Evolutionary conservation across 371 early-diverging fungal species (phyloP), one percentile per base, ranked within the genome.

Genomic region (Paramicrosporidium saccamoebae): DNA sequence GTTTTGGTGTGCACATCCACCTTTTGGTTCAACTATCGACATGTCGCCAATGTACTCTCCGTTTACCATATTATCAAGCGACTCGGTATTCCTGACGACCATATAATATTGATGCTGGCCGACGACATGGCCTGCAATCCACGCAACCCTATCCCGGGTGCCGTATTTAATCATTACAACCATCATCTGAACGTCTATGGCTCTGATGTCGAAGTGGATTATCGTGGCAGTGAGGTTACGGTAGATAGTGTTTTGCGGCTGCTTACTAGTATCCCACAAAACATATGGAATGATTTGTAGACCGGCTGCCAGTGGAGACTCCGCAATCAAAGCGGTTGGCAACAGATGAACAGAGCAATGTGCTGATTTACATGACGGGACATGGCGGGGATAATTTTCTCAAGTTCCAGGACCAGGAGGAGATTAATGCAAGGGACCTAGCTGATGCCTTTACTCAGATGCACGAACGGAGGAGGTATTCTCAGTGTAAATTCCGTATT

Each of bases 101-200:
- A 82, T 45, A 86, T 90, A 36, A 74, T 90, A 26, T 57, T 90
- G 16, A 84, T 90, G 88, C 59, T 90, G 1, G 79, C 86, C 3
- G 92, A 90, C 38, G 92, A 86, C 40, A 69, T 82, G 11, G 77
- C 88, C 0, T 90, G 92, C 48, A 90, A 90, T 38, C 51, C 86
- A 2, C 58, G 92, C 25, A 90, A 86, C 40, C 52, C 53, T 27
- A 64, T 61, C 29, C 82, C 86, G 0, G 92, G 71, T 1, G 68
- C 77, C 0, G 81, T 86, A 0, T 86, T 58, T 46, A 78, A 82
- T 37, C 77, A 75, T 44, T 64, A 65, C 7, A 58, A 50, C 4
- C 52, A 67, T 8, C 33, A 48, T 10, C 35, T 78, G 10, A 84
- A 90, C 37, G 41, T 90, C 4, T 84, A 84, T 32, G 88, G 88